Conservation (phyloP, 345 rosid species). For the Melaleuca alternifolia region DNA sequence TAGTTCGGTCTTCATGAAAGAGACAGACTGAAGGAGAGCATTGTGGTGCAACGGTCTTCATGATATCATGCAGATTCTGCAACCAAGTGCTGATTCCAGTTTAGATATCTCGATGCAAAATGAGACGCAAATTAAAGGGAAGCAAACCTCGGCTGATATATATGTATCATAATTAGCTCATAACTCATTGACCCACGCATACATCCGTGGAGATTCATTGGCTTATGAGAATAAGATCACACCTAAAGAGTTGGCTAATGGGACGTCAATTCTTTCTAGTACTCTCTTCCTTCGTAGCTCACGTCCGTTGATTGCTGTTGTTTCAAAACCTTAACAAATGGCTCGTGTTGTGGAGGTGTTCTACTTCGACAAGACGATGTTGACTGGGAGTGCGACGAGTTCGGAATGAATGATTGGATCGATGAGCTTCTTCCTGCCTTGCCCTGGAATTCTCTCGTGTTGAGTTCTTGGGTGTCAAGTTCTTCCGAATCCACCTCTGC, state of each 20-base stretch:
- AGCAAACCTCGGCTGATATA: neutral
- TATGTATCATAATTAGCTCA: neutral
- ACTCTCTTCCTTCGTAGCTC: neutral
- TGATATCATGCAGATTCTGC: neutral
- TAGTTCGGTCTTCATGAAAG: neutral
- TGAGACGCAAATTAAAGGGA: neutral
- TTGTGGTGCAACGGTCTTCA: neutral
- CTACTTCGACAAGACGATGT: conserved; percentile 84
- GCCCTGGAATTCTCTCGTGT: conserved; percentile 94
- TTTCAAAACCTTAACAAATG: conserved; percentile 8
- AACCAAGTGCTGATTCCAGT: neutral
- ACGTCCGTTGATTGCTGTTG: neutral
- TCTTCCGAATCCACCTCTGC: neutral
- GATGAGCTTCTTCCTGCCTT: conserved; percentile 73
- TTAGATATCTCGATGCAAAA: neutral
- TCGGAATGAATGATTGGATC: conserved; percentile 65
- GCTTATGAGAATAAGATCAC: neutral
- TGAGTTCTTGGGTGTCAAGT: neutral
- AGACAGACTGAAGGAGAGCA: neutral
- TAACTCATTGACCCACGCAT: neutral
- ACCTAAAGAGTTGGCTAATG: neutral
- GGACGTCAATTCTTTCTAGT: neutral
- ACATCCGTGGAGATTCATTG: neutral
- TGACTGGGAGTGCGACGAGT: conserved; percentile 72
- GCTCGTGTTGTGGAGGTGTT: conserved; percentile 49